These are phyloP conservation scores for Monosporascus sp. DNA, from an alignment of 2,329 filamentous ascomycete species.

Conservation along the genomic window DNA sequence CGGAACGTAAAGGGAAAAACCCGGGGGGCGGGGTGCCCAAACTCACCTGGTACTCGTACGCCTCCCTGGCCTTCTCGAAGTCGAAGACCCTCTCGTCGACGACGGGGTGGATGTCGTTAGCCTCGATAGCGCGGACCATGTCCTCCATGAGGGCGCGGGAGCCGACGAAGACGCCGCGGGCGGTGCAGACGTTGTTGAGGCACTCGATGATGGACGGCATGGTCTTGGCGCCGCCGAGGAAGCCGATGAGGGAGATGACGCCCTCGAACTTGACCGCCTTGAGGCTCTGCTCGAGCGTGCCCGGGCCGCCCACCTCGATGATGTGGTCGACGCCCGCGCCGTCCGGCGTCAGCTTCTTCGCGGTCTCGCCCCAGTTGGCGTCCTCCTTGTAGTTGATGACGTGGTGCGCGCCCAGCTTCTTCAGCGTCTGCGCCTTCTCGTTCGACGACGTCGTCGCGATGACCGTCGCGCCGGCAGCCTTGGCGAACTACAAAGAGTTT, in stretches of 20 bases:
- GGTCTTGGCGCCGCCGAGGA: slow-evolving; percentile 37
- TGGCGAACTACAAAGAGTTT: slow-evolving; percentile 35
- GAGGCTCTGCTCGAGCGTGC: slow-evolving; percentile 39
- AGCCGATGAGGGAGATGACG: slow-evolving; percentile 38
- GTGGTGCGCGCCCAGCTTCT: slow-evolving; percentile 43
- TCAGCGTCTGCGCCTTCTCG: slow-evolving; percentile 38
- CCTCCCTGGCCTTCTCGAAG: slow-evolving; percentile 34
- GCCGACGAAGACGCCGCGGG: slow-evolving; percentile 37
- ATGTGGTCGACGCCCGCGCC: slow-evolving; percentile 43
- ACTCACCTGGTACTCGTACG: slow-evolving; percentile 48
- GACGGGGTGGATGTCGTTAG: slow-evolving; percentile 37
- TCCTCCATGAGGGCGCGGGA: slow-evolving; percentile 35
- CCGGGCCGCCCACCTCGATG: slow-evolving; percentile 42
- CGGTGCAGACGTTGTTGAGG: slow-evolving; percentile 30
- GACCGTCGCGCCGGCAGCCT: slow-evolving; percentile 42
- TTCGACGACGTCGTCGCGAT: slow-evolving; percentile 43
- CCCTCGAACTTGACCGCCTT: slow-evolving; percentile 41
- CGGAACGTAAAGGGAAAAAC: not conserved
- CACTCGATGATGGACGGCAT: slow-evolving; percentile 49
- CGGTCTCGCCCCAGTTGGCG: slow-evolving; percentile 39
- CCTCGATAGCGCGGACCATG: slow-evolving; percentile 38
- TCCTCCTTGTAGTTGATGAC: slow-evolving; percentile 46
- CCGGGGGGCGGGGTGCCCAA: not conserved
- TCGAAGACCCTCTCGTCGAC: slow-evolving; percentile 32
- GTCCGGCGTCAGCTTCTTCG: slow-evolving; percentile 33